Evolutionary conservation across 805 yeast species (phyloP), one percentile per base, ranked within the genome.

Genomic region (Saccharomycopsis fibuligera): DNA sequence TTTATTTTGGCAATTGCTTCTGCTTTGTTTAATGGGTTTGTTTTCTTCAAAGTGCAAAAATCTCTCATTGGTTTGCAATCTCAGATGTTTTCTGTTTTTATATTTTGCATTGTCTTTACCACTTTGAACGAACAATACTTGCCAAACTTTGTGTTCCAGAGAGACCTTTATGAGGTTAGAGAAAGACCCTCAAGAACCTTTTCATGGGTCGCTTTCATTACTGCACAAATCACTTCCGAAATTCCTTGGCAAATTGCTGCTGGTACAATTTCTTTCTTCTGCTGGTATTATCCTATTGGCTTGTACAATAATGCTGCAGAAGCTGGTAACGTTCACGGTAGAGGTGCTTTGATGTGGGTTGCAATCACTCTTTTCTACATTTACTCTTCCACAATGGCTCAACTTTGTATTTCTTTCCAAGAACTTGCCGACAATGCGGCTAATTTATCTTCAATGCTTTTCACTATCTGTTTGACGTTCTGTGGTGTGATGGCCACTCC

Each of bases 211-310:
- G 78, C 80, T 1, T 77, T 82, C 47, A 62, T 81, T 48, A 45
- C 68, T 54, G 62, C 68, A 60, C 73, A 61, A 57, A 69, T 82
- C 35, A 63, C 79, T 24, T 79, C 78, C 38, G 91, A 84, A 60
- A 64, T 80, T 31, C 88, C 89, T 35, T 81, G 79, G 78, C 76
- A 79, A 56, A 52, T 78, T 25, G 50, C 75, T 5, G 68, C 74
- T 50, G 88, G 86, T 58, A 81, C 89, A 2, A 16, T 83, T 23
- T 73, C 75, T 14, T 81, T 68, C 67, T 71, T 79, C 60, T 71
- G 75, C 53, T 80, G 76, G 72, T 87, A 85, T 68, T 87, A 83
- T 59, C 90, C 95, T 19, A 74, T 81, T 63, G 78, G 88, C 24
- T 72, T 83, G 59, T 71, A 80, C 64, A 54, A 59, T 17, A 83